Evolutionary conservation across 306 rosid genomes (phyloP).

Genomic region (Trichosanthes truncata): DNA sequence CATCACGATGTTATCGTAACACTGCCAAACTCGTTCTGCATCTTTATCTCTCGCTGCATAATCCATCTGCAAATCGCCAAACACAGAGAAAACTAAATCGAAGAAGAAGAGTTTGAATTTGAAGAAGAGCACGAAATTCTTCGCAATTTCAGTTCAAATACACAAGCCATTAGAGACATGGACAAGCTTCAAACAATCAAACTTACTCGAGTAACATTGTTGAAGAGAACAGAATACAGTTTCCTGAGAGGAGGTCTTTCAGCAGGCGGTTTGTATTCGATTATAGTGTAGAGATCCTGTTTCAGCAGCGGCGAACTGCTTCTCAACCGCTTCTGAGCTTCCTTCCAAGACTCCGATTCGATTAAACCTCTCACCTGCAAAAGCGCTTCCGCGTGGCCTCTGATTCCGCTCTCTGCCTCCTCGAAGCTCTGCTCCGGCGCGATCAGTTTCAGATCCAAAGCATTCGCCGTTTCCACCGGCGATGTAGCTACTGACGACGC

Average conservation of each 20-base stretch:
- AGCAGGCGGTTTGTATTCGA: constrained; percentile 45
- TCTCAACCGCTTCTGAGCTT: constrained; percentile 46
- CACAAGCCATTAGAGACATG: not conserved
- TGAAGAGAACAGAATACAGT: constrained; percentile 59
- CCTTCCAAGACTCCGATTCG: constrained; percentile 49
- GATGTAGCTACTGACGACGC: constrained; percentile 13
- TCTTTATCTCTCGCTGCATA: constrained; percentile 79
- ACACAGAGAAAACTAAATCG: not conserved
- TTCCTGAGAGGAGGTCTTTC: constrained; percentile 59
- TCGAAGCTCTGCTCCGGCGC: constrained; percentile 26
- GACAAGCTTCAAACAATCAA: not conserved
- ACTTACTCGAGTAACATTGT: constrained; percentile 22
- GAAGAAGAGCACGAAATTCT: not conserved
- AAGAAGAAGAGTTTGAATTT: not conserved
- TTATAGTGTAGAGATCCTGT: constrained; percentile 51
- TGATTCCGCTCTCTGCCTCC: constrained; percentile 35
- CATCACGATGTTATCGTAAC: constrained; percentile 43
- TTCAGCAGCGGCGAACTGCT: constrained; percentile 40
- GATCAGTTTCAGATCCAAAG: constrained; percentile 31
- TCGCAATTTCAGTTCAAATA: not conserved
- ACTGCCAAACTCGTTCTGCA: constrained; percentile 39
- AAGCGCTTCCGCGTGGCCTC: constrained; percentile 22
- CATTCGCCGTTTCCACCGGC: constrained; percentile 22
- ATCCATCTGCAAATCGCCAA: constrained; percentile 41
- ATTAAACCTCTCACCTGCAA: constrained; percentile 33